Base-by-base conservation (phyloP, 768 basidiomycete species). In the Auriscalpium microsporum region DNA sequence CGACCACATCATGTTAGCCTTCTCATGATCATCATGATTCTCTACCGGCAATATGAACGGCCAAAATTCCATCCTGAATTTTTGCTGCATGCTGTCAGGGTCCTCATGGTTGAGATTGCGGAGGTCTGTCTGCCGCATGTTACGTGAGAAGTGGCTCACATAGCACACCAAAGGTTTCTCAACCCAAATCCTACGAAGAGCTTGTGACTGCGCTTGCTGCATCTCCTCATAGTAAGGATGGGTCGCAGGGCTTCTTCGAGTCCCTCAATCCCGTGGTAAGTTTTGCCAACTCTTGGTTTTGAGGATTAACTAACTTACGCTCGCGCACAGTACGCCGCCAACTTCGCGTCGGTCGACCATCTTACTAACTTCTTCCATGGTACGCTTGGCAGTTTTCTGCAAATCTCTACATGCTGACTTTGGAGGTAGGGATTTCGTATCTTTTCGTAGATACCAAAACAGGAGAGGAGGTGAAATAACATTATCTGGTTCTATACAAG, bases 1-100 rank as follows among this genome's bases (percentile, higher is more conserved):
- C 76, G 82, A 53, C 87, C 90, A 1, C 90, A 92, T 62, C 90
- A 93, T 65, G 73, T 92, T 50, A 78, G 78, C 49, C 71, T 91
- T 14, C 72, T 91, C 35, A 78, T 78, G 36, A 71, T 89, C 23
- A 72, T 90, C 37, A 72, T 82, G 56, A 71, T 85, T 11, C 71
- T 79, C 4, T 87, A 83, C 67, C 84, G 80, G 64, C 82, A 86
- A 59, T 74, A 75, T 55, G 74, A 75, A 23, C 69, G 76, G 45
- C 76, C 75, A 54, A 74, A 74, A 23, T 74, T 88, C 10, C 80
- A 86, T 1, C 65, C 78, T 19, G 59, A 69, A 8, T 90, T 87
- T 63, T 65, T 80, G 13, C 71, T 89, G 17, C 81, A 84, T 61
- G 64, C 88, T 13, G 80, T 84, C 56, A 81, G 86, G 16, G 70